These are phyloP conservation scores for Geotrichum histeridarum DNA, from an alignment of 1,139 yeast genomes.

Conservation along the genomic window DNA sequence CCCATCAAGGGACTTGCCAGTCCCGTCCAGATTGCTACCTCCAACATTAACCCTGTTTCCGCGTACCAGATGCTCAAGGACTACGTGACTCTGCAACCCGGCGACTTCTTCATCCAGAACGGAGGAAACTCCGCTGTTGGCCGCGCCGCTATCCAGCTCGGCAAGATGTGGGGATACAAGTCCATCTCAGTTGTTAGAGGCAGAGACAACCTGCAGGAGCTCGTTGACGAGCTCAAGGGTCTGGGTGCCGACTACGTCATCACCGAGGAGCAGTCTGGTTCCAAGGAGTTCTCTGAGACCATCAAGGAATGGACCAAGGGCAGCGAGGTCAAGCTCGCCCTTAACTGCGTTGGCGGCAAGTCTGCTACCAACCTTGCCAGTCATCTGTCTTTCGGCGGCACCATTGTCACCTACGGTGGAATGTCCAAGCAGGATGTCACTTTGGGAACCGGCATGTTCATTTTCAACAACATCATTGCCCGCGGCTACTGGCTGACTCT, in stretches of 20 bases:
- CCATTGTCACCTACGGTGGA: conserved; percentile 90
- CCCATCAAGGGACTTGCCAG: conserved; percentile 46
- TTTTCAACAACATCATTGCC: conserved; percentile 80
- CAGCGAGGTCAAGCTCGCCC: conserved; percentile 59
- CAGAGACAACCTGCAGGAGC: conserved; percentile 64
- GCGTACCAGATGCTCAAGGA: conserved; percentile 85
- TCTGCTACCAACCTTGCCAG: conserved; percentile 77
- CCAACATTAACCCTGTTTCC: conserved; percentile 75
- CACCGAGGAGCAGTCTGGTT: conserved; percentile 76
- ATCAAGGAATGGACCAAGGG: conserved; percentile 58
- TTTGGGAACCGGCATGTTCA: conserved; percentile 80
- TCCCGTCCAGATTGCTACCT: conserved; percentile 16
- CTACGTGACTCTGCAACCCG: conserved; percentile 55
- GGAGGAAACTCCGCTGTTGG: conserved; percentile 97
- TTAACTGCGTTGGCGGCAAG: conserved; percentile 92
- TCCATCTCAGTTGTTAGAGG: conserved; percentile 86
- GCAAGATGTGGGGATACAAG: conserved; percentile 67
- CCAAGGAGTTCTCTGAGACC: conserved; percentile 56
- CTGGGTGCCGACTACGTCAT: conserved; percentile 87
- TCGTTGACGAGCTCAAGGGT: conserved; percentile 51
- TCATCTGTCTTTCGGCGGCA: conserved; percentile 65
- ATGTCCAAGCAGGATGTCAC: conserved; percentile 94
- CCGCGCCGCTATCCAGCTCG: conserved; percentile 87
- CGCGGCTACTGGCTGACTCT: conserved; percentile 93
- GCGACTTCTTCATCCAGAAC: conserved; percentile 94